Evolutionary conservation across 2,329 filamentous ascomycete genomes (phyloP).

Genomic region (Sporothrix schenckii): DNA sequence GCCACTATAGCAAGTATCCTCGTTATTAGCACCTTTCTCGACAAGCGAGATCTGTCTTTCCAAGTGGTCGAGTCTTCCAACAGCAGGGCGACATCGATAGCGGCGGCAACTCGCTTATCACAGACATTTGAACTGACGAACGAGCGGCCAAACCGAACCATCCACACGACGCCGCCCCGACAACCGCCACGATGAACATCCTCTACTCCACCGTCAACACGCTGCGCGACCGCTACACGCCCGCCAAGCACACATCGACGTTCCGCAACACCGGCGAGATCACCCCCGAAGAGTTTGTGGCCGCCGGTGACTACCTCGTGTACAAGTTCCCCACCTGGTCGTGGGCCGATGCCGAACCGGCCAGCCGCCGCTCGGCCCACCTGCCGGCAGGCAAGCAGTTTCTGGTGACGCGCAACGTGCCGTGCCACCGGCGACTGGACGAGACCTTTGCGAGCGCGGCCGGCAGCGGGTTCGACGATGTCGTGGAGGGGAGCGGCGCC

Average conservation of each 20-base stretch:
- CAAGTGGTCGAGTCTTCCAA: background rate
- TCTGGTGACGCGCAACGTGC: slow-evolving; percentile 89
- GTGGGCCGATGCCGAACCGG: slow-evolving; percentile 87
- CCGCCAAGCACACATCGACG: slow-evolving; percentile 85
- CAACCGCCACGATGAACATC: slow-evolving; percentile 65
- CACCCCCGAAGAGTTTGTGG: slow-evolving; percentile 94
- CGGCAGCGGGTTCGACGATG: slow-evolving; percentile 76
- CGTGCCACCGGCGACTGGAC: slow-evolving; percentile 86
- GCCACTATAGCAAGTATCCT: background rate
- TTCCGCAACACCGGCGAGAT: slow-evolving; percentile 94
- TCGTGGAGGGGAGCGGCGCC: slow-evolving; percentile 74
- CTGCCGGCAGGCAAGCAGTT: slow-evolving; percentile 92
- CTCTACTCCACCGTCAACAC: slow-evolving; percentile 91
- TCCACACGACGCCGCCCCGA: background rate
- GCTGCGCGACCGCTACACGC: slow-evolving; percentile 87
- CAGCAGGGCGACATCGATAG: background rate
- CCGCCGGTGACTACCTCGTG: slow-evolving; percentile 94
- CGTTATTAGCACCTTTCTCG: slow-evolving; percentile 15
- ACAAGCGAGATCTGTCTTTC: slow-evolving; percentile 3
- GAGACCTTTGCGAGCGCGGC: slow-evolving; percentile 90
- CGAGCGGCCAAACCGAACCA: too few species aligned
- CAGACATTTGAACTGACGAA: background rate
- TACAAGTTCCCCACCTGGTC: slow-evolving; percentile 99
- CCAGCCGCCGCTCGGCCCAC: slow-evolving; percentile 74
- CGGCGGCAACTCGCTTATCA: background rate